Base-by-base conservation (phyloP, 768 basidiomycete species). In the Chlorophyllum brunneum region DNA sequence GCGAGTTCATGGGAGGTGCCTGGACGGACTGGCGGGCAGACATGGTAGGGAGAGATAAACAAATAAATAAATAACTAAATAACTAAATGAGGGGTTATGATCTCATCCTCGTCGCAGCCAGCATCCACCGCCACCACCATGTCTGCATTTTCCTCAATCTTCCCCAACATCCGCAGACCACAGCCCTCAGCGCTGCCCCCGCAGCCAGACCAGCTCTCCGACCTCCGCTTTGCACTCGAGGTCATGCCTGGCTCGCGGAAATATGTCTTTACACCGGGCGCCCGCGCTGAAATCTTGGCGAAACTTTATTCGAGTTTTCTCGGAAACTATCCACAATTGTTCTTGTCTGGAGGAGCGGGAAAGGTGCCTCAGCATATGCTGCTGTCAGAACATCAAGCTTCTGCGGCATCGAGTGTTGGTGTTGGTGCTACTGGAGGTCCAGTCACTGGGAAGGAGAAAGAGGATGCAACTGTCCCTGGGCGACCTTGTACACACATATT, bases 291-390 rank as follows among this genome's bases (percentile, higher is more conserved):
- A 65, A 86, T 92, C 23, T 75, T 92, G n/a, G 77, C 81, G 22
- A 89, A 88, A 59, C 77, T 93, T 1, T 92, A 92, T 62, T 79
- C 81, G 54, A 80, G 88, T 3, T 88, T 93, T 70, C 90, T 89
- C 85, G 90, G 88, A 1, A 75, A 78, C 2, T 83, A 89, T 57
- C 74, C 81, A 2, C 78, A 85, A 54, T 71, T 86, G 42, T 93
- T 93, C 67, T 73, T 92, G 3, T 85, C 86, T 0, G 76, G 76
- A 45, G 80, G 81, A 4, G 81, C 81, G 56, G 72, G 77, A 0
- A 81, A 79, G 58, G 71, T 87, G 15, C 83, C 88, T 1, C 65
- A 81, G 56, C 79, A 85, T 56, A 69, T 76, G 37, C 77, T 85
- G 3, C 73, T 93, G 15, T 82, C 83, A 57, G 85, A 88, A 48